Evolutionary conservation across 2,329 filamentous ascomycete species (phyloP), one percentile per base, ranked within the genome.

Genomic region (Botrytis squamosa): DNA sequence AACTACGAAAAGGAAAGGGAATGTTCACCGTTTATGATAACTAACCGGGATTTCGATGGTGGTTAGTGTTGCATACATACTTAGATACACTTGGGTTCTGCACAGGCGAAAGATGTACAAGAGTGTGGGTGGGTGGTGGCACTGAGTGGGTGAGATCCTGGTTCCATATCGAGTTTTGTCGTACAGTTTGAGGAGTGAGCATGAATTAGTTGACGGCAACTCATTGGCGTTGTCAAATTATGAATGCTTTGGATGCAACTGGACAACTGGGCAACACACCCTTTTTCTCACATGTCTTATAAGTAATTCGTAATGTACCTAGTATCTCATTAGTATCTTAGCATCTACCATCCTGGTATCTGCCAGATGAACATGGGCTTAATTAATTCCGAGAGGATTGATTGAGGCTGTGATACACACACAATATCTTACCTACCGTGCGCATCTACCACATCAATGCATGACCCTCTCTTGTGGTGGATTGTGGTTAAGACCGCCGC

Each of bases 341-440:
- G 49, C 16, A 16, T n/a, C 49, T n/a, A 6, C 49, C 6, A 55
- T 55, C 40, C 38, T 68, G 22, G n/a, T 33, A 69, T 44, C 66
- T 69, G 66, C 66, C 49, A 72, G 70, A 71, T 42, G 70, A 71
- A 55, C 59, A 65, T 64, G 59, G 49, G 60, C 60, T 66, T 72
- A 55, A 60, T 70, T 70, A 46, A 38, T 70, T 42, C 62, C 70
- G 70, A 66, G 22, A 72, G 70, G 46, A 36, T 57, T 66, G 46
- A 72, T 66, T 66, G 60, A 66, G 70, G 70, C 46, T 72, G 70
- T 71, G 46, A 72, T 72, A 72, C 38, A 44, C 9, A 65, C 63
- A 68, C 46, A 49, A 71, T 71, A 71, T 66, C 57, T 71, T 42
- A 71, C 59, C 46, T 71, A 65, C 36, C 57, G 66, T 40, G 38